Evolutionary conservation across 169 alveolate genomes (phyloP).

Genomic region (Eimeria maxima): DNA sequence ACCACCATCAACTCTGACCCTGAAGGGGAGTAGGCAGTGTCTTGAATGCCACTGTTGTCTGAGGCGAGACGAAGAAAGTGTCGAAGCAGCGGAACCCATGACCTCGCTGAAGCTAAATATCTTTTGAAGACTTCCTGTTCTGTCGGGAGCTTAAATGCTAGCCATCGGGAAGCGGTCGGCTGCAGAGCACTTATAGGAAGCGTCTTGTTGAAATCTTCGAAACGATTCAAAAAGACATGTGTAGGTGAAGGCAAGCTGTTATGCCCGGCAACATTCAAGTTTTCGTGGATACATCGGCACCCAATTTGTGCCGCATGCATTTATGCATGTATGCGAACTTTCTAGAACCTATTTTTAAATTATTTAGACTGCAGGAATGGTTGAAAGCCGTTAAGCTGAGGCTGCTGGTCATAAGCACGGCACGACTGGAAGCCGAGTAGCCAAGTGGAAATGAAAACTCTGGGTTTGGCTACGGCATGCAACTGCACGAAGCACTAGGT

Average conservation of each 20-base stretch:
- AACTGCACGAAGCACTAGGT: no score
- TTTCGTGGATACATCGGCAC: not conserved
- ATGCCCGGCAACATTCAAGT: not conserved
- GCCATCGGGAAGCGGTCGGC: not conserved
- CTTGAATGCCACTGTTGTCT: not conserved
- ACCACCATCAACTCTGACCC: slow-evolving; percentile 22
- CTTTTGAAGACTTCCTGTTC: slow-evolving; percentile 19
- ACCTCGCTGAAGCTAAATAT: slow-evolving; percentile 4
- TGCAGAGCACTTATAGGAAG: not conserved
- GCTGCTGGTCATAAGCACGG: not conserved
- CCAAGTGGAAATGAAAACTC: not conserved
- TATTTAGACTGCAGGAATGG: not conserved
- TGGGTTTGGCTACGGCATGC: not conserved
- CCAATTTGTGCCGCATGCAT: not conserved
- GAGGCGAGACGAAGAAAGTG: not conserved
- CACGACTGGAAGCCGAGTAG: not conserved
- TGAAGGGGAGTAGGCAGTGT: not conserved
- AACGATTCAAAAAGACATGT: not conserved
- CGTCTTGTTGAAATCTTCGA: not conserved
- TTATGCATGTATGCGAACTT: not conserved
- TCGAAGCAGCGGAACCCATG: not conserved
- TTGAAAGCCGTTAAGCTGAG: not conserved
- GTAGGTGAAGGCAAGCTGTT: not conserved
- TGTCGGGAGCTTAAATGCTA: not conserved
- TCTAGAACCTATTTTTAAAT: not conserved